These are phyloP conservation scores for Metahyphopichia silvanorum DNA, from an alignment of 805 yeast species.

Conservation along the genomic window DNA sequence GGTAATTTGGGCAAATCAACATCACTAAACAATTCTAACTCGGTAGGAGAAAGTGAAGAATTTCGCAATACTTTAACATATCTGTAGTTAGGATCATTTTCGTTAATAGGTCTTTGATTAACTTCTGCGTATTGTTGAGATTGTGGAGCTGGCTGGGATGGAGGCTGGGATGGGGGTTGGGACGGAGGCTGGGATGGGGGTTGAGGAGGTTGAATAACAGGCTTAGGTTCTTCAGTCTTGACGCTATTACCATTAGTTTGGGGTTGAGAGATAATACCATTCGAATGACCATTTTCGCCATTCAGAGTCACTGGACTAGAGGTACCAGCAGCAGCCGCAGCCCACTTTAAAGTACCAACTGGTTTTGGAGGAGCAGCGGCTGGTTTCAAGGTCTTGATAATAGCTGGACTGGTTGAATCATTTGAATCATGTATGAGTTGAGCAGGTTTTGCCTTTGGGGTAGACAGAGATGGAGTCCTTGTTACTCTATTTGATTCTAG, in stretches of 20 bases:
- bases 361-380: conserved; percentile 54
- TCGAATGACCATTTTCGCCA: conserved; percentile 2
- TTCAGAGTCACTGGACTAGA: conserved; percentile 4
- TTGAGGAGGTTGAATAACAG: not conserved
- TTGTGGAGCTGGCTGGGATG: not conserved
- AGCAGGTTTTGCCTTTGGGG: conserved; percentile 1
- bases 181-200: conserved; percentile 1
- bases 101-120: not conserved
- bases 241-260: too few relatives aligned
- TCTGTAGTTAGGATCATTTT: conserved; percentile 5
- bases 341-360: conserved; percentile 53
- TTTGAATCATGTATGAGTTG: conserved; percentile 11
- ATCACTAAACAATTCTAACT: conserved; percentile 33
- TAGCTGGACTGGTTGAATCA: conserved; percentile 35
- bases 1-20: conserved; percentile 31
- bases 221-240: not conserved
- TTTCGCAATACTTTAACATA: conserved; percentile 26
- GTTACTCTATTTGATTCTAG: too few relatives aligned
- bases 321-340: conserved; percentile 48
- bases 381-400: conserved; percentile 47
- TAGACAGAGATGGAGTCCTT: not conserved
- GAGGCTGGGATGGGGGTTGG: conserved; percentile 1
- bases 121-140: not conserved
- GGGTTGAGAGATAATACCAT: not conserved
- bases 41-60: conserved; percentile 28